phyloP scores from a whole-genome alignment of 2,329 filamentous ascomycete genomes.

The Neurospora sp. region DNA sequence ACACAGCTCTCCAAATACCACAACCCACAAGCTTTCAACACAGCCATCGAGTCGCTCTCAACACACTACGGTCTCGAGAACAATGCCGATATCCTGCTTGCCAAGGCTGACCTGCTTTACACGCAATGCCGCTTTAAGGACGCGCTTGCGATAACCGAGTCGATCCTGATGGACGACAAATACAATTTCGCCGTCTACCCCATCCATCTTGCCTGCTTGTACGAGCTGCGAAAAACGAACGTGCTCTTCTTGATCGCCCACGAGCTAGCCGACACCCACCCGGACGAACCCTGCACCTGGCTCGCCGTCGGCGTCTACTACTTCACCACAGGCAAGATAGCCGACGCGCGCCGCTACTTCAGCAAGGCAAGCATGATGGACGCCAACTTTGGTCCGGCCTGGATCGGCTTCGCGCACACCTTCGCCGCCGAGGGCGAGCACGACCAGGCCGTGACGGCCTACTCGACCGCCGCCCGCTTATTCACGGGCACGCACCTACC shows the following conservation, averaged over 20 bases:
- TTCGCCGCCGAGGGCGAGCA: slow-evolving; percentile 97
- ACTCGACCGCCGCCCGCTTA: slow-evolving; percentile 85
- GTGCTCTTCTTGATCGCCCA: slow-evolving; percentile 86
- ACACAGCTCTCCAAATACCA: slow-evolving; percentile 93
- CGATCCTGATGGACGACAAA: slow-evolving; percentile 72
- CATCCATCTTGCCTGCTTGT: slow-evolving; percentile 81
- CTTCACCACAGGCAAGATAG: slow-evolving; percentile 76
- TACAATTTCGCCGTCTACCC: slow-evolving; percentile 87
- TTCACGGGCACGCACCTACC: slow-evolving; percentile 97
- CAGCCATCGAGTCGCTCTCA: slow-evolving; percentile 80
- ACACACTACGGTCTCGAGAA: slow-evolving; percentile 82
- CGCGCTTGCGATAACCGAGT: slow-evolving; percentile 72
- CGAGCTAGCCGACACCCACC: slow-evolving; percentile 83
- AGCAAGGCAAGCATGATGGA: slow-evolving; percentile 97
- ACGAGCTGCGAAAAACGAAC: slow-evolving; percentile 80
- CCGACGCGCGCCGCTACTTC: slow-evolving; percentile 91
- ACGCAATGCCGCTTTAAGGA: slow-evolving; percentile 91
- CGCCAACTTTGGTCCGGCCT: slow-evolving; percentile 90
- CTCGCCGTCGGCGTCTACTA: slow-evolving; percentile 95
- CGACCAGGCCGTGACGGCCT: slow-evolving; percentile 95
- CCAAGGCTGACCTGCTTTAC: slow-evolving; percentile 83
- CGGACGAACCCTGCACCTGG: slow-evolving; percentile 85
- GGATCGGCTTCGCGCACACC: slow-evolving; percentile 98
- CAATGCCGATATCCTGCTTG: slow-evolving; percentile 85
- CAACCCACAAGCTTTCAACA: slow-evolving; percentile 71